A percentile compares a stretch with the other conserved stretches of the same genome.
Conservation (phyloP, 805 yeast genomes). For the Jamesozyma jinghongensis region DNA sequence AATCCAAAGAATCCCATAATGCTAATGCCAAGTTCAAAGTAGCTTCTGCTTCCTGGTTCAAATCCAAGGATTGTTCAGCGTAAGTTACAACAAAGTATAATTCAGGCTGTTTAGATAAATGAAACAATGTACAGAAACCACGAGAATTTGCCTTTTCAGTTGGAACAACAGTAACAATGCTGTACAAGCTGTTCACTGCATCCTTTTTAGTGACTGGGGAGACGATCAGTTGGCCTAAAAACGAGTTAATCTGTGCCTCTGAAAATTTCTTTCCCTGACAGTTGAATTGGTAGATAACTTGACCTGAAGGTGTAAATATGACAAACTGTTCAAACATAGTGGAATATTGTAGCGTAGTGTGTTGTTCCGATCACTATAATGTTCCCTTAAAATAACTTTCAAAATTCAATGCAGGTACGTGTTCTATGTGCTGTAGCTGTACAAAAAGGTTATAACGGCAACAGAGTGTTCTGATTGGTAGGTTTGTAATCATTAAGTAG, state of each 20-base stretch:
- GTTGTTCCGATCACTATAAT: too few species aligned
- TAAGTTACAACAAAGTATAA: conserved; percentile 33
- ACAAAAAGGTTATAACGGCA: too few species aligned
- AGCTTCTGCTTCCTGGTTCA: conserved; percentile 38
- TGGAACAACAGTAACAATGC: conserved; percentile 10
- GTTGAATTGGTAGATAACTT: conserved; percentile 24
- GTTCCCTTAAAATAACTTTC: too few species aligned
- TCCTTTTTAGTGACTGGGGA: conserved; percentile 20
- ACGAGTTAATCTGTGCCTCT: conserved; percentile 23
- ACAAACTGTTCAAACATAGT: conserved; percentile 28
- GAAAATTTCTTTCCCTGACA: conserved; percentile 23
- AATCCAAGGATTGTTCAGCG: conserved; percentile 35
- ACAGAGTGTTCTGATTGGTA: too few species aligned
- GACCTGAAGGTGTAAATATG: conserved; percentile 25
- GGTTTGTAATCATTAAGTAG: too few species aligned
- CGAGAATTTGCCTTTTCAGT: conserved; percentile 5
- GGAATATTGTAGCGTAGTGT: too few species aligned
- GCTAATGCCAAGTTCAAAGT: conserved; percentile 31
- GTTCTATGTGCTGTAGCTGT: too few species aligned
- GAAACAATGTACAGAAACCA: conserved; percentile 19
- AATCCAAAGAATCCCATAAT: conserved; percentile 30
- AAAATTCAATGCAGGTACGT: too few species aligned
- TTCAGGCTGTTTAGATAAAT: conserved; percentile 28
- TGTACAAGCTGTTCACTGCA: conserved; percentile 12
- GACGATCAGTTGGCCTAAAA: conserved; percentile 20